These are phyloP conservation scores for Metarhizium humberi DNA, from an alignment of 2,329 filamentous ascomycete genomes.

Conservation along the genomic window DNA sequence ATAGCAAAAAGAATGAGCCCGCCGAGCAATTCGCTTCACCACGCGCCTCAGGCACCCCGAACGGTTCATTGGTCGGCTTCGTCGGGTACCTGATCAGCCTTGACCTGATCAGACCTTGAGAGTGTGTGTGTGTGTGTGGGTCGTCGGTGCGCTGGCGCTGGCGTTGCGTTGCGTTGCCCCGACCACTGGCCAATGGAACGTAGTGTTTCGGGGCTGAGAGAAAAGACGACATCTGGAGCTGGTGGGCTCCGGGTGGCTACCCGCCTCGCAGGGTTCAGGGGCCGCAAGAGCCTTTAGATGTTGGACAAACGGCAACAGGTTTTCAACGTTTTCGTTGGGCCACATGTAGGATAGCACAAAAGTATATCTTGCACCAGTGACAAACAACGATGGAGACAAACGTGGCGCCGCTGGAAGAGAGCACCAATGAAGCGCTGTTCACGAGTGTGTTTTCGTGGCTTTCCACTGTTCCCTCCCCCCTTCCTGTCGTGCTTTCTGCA, in stretches of 20 bases:
- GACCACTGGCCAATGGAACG: neutral
- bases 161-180: neutral
- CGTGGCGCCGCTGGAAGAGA: neutral
- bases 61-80: constrained; percentile 21
- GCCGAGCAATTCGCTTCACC: too few relatives aligned
- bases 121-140: neutral
- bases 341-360: neutral
- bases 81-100: constrained; percentile 17
- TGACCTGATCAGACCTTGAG: too few relatives aligned
- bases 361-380: neutral
- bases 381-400: neutral
- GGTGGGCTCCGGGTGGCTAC: neutral
- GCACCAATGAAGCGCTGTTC: neutral
- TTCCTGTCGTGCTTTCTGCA: neutral
- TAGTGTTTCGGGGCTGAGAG: too few relatives aligned
- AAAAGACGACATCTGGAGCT: neutral
- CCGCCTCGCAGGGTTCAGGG: neutral
- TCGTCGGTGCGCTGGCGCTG: neutral
- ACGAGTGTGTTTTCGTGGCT: too few relatives aligned
- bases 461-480: neutral
- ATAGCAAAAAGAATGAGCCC: too few relatives aligned
- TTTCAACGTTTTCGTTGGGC: too few relatives aligned
- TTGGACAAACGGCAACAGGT: neutral
- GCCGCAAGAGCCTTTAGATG: neutral
- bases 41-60: constrained; percentile 14